Percentiles rank a stretch among this genome's conserved stretches.
Evolutionary conservation across 371 early-diverging fungal species (phyloP).

Genomic region (Entomophthora muscae): DNA sequence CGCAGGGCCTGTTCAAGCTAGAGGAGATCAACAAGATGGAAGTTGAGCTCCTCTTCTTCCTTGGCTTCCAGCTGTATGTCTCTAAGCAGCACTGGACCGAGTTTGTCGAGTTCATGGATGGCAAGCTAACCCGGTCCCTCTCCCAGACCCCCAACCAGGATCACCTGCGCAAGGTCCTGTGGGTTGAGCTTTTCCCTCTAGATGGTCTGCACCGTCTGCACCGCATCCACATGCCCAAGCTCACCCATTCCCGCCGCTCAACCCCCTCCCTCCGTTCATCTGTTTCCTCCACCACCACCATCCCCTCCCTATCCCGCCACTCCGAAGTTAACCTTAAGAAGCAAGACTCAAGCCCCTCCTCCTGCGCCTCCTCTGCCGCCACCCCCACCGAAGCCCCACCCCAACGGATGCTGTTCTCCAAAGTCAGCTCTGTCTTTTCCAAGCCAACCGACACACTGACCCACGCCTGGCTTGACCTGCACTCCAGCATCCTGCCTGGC

Average conservation of each 20-base stretch:
- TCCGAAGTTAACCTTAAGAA: slow-evolving; percentile 1
- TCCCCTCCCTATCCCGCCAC: not conserved
- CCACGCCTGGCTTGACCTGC: slow-evolving; percentile 6
- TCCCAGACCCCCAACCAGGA: not conserved
- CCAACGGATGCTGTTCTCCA: not conserved
- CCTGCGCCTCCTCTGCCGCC: not conserved
- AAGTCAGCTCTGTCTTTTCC: slow-evolving; percentile 5
- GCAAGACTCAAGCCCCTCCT: not conserved
- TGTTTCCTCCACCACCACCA: not conserved
- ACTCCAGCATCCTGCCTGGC: slow-evolving; percentile 1
- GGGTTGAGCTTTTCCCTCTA: slow-evolving; percentile 7
- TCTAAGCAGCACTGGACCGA: slow-evolving; percentile 27
- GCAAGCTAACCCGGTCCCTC: slow-evolving; percentile 15
- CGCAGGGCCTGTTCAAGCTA: slow-evolving; percentile 26
- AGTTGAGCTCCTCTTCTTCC: slow-evolving; percentile 31
- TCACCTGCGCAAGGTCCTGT: slow-evolving; percentile 5
- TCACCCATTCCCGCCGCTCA: not conserved
- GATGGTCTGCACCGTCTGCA: not conserved
- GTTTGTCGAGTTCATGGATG: slow-evolving; percentile 26
- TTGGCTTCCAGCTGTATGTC: slow-evolving; percentile 29
- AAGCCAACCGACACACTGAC: slow-evolving; percentile 1
- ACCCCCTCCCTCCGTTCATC: not conserved
- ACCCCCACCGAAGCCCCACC: not conserved
- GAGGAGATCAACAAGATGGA: slow-evolving; percentile 46
- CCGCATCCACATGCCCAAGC: not conserved